A percentile compares a stretch with the other conserved stretches of the same genome.
phyloP scores from a whole-genome alignment of 176 grass and related monocot species.

The Paspalum vaginatum region DNA sequence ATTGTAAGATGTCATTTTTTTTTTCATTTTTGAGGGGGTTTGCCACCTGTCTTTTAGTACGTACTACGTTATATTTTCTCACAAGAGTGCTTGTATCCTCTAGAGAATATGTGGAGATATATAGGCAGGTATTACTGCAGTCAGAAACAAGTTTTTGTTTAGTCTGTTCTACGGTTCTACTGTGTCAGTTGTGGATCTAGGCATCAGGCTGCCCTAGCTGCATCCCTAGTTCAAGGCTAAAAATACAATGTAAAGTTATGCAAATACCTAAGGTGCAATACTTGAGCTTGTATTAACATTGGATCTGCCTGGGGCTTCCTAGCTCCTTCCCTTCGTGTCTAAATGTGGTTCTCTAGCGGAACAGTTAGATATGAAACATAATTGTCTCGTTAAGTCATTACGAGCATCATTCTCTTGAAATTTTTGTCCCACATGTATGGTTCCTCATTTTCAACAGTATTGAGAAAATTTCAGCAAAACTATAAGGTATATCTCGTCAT shows the following conservation, averaged over 20 bases:
- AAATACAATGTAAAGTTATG: too few relatives aligned
- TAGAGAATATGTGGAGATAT: background rate
- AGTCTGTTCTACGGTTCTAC: background rate
- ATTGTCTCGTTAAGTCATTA: background rate
- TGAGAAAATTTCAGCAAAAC: background rate
- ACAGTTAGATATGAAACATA: conserved; percentile 17
- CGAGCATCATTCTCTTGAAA: background rate
- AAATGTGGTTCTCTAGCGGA: background rate
- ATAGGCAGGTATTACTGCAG: conserved; percentile 12
- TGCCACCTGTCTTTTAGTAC: background rate
- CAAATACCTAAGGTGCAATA: too few relatives aligned
- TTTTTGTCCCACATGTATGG: conserved; percentile 9
- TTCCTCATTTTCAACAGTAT: background rate
- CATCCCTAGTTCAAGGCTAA: too few relatives aligned
- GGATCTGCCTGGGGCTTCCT: too few relatives aligned
- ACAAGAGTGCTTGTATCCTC: background rate
- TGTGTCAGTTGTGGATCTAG: too few relatives aligned
- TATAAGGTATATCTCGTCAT: background rate
- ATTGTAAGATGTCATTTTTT: background rate
- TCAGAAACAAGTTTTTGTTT: background rate
- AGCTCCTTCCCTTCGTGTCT: too few relatives aligned
- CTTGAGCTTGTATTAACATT: too few relatives aligned
- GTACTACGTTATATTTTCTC: background rate
- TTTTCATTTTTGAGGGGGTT: background rate
- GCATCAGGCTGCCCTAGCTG: too few relatives aligned